A percentile compares a stretch with the other conserved stretches of the same genome.
phyloP scores from a whole-genome alignment of 2,329 filamentous ascomycete genomes.

The Graphilbum fragrans region DNA sequence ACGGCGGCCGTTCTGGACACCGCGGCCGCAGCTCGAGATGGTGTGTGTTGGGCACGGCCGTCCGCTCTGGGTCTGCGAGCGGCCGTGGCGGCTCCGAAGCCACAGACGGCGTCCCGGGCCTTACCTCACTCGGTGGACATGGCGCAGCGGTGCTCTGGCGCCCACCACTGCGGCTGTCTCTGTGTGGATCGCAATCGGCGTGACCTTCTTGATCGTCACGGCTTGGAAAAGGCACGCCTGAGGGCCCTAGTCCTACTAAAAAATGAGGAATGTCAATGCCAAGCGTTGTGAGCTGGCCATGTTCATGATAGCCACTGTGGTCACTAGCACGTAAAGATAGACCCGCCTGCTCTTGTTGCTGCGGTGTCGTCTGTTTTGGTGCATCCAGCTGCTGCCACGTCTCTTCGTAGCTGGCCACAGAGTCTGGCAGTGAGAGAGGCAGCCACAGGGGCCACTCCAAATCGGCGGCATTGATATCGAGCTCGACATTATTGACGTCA shows the following conservation, averaged over 20 bases:
- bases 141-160: background rate
- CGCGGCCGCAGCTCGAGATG: constrained; percentile 11
- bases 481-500: background rate
- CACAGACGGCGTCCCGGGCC: background rate
- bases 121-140: background rate
- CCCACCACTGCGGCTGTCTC: background rate
- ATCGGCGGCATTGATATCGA: background rate
- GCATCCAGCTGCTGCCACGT: too few species aligned
- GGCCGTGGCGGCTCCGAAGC: background rate
- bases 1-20: constrained; percentile 6
- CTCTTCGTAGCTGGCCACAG: background rate
- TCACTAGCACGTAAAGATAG: too few species aligned
- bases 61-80: background rate
- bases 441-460: background rate
- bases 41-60: constrained; percentile 1
- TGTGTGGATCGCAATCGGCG: background rate
- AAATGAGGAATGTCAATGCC: constrained; percentile 2
- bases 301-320: background rate
- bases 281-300: background rate
- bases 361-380: background rate
- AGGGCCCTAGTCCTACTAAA: background rate
- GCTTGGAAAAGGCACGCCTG: background rate
- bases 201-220: background rate
- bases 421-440: background rate
- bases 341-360: background rate